Base-by-base conservation (phyloP, 2,329 filamentous ascomycete genomes). In the Colletotrichum sp. region DNA sequence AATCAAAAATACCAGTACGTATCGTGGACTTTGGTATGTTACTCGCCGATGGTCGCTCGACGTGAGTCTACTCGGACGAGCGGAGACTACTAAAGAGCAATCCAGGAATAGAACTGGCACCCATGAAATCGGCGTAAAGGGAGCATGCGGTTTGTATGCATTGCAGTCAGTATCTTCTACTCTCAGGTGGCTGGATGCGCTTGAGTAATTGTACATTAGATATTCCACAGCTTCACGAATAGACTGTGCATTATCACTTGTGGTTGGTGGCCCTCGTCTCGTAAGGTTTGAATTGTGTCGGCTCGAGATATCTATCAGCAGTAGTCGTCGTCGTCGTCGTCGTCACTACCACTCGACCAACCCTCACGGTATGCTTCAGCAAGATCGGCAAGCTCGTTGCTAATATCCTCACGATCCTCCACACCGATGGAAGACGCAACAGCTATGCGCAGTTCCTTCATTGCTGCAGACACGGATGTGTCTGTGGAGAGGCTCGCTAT, bases 361-460 rank as follows among this genome's bases (percentile, higher is more conserved):
- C 95, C 95, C 77, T 97, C 95, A 79, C 95, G 93, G 83, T 98
- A 99, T 75, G 95, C 95, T 81, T 98, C 96, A 2, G 94, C 93
- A 80, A 99, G 93, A 75, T 95, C 93, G 28, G 94, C 92, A 52
- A 99, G 88, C 15, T 94, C 93, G 81, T 98, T 97, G 62, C 92
- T 91, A n/a, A 99, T 88, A 4, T 89, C 88, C 84, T 99, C 97
- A 57, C 96, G 90, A 81, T 99, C 96, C 75, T 98, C 95, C 5
- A 96, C 80, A 0, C 89, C 88, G 18, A 96, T 88, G 13, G 91
- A 89, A 77, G 93, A 90, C 18, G 90, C 86, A 15, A 94, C 92
- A 15, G 94, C 88, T 26, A 89, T 86, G 79, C 94, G 92, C 32
- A 98, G 85, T 3, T 85, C 84, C 81, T 93, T 93, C 62, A 98